Evolutionary conservation across 371 early-diverging fungal genomes (phyloP), one percentile per base, ranked within the genome.

Genomic region (Apophysomyces sp.): DNA sequence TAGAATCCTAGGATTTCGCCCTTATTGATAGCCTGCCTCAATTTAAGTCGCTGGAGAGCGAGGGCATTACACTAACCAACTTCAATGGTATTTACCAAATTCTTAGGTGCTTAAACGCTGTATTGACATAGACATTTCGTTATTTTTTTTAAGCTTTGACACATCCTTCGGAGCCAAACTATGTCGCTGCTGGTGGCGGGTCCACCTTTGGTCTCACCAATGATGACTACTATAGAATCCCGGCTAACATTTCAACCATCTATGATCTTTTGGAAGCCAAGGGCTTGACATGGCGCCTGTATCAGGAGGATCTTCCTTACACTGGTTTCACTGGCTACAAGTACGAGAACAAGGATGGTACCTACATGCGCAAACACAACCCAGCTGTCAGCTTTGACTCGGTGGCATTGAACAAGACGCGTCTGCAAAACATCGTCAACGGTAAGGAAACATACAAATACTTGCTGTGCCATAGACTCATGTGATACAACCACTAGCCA

Each of bases 241-340:
- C 63, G 26, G 62, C 69, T 40, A 62, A 60, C 30, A 34, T 68
- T n/a, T 56, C 29, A 29, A 68, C 70, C 63, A 68, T 89, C 18
- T 86, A 74, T 51, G 87, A 87, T 61, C 74, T 85, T 13, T 68
- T 89, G 31, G 87, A 87, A 55, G 64, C 72, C 28, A 84, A 78
- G 67, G 76, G 78, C 6, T 58, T 86, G 44, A 72, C 78, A 34
- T 89, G 89, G 89, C 83, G 74, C 62, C 64, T 78, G 18, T 89
- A 87, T 62, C 74, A 81, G 60, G 87, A 89, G 61, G 68, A 78
- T 37, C 71, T 74, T 41, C 81, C 85, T 16, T 76, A 76, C 31
- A 69, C 59, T 57, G 74, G 86, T 64, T 73, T 58, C 61, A 62
- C 75, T 15, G 80, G 71, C 26, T 60, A 60, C 32, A 60, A 52